Evolutionary conservation across 2,329 filamentous ascomycete genomes (phyloP).

Genomic region (Cercospora janseana): DNA sequence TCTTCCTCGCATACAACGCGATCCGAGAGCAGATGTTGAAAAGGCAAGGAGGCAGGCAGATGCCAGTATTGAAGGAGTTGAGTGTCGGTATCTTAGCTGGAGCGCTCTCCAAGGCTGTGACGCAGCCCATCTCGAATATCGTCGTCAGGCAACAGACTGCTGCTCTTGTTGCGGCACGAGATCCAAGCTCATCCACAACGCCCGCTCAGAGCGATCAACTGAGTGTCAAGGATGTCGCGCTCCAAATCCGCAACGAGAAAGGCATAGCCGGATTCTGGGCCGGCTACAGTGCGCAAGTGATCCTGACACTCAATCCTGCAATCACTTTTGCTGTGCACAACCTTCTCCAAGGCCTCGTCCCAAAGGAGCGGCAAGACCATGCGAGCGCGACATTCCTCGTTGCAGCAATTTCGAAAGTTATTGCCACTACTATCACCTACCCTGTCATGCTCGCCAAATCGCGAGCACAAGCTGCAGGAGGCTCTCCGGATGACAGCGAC

Average conservation of each 20-base stretch:
- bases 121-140: conserved; percentile 77
- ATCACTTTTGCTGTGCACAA: conserved; percentile 84
- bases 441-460: conserved; percentile 85
- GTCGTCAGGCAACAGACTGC: conserved; percentile 78
- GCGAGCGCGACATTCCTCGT: conserved; percentile 62
- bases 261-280: conserved; percentile 80
- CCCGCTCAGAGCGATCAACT: conserved; percentile 33
- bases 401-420: conserved; percentile 74
- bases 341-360: conserved; percentile 62
- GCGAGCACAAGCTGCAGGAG: conserved; percentile 63
- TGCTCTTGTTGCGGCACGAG: conserved; percentile 48
- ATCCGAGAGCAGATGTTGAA: conserved; percentile 47
- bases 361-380: conserved; percentile 51
- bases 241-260: conserved; percentile 64
- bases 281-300: conserved; percentile 75
- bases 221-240: conserved; percentile 57
- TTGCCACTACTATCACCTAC: conserved; percentile 75
- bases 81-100: conserved; percentile 71
- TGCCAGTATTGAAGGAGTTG: conserved; percentile 70
- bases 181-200: conserved; percentile 34
- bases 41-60: conserved; percentile 40
- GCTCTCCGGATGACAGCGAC: conserved; percentile 29
- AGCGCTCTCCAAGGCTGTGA: conserved; percentile 70
- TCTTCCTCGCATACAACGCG: conserved; percentile 77
- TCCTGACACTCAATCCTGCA: conserved; percentile 81